Evolutionary conservation across 305 asterid species (phyloP).

Genomic region (Fraxinus nigra): DNA sequence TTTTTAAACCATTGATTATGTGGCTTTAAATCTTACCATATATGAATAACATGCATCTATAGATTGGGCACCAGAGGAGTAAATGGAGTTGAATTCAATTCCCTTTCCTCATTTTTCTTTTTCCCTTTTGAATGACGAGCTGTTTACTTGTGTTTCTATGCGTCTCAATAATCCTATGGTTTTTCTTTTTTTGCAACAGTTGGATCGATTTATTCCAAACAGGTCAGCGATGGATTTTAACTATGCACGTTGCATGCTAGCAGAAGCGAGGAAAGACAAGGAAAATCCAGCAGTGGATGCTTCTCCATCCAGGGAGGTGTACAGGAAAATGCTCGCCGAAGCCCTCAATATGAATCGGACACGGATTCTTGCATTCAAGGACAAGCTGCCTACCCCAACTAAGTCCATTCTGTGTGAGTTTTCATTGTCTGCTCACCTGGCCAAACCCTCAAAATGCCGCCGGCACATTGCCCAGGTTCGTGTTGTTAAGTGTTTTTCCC

Average conservation of each 20-base stretch:
- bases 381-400: constrained; percentile 73
- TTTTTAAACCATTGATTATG: neutral
- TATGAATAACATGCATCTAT: neutral
- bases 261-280: constrained; percentile 81
- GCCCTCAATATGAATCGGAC: constrained; percentile 81
- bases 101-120: neutral
- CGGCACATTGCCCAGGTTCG: constrained; percentile 66
- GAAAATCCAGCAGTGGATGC: constrained; percentile 58
- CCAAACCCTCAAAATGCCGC: constrained; percentile 56
- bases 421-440: constrained; percentile 39
- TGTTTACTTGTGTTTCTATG: neutral
- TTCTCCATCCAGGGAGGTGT: constrained; percentile 79
- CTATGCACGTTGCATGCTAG: constrained; percentile 81
- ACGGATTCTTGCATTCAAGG: constrained; percentile 77
- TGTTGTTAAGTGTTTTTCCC: neutral
- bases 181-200: constrained; percentile 33
- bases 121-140: neutral
- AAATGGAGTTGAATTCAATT: neutral
- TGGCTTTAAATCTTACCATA: neutral
- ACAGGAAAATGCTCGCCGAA: constrained; percentile 81
- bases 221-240: constrained; percentile 91
- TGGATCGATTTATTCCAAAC: constrained; percentile 94
- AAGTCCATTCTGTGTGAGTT: constrained; percentile 58
- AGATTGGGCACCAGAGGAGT: neutral
- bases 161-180: neutral